Percentiles rank a stretch among this genome's conserved stretches.
Conservation (phyloP, 1,284 basidiomycete species). For the Leccinum griseonigrum region DNA sequence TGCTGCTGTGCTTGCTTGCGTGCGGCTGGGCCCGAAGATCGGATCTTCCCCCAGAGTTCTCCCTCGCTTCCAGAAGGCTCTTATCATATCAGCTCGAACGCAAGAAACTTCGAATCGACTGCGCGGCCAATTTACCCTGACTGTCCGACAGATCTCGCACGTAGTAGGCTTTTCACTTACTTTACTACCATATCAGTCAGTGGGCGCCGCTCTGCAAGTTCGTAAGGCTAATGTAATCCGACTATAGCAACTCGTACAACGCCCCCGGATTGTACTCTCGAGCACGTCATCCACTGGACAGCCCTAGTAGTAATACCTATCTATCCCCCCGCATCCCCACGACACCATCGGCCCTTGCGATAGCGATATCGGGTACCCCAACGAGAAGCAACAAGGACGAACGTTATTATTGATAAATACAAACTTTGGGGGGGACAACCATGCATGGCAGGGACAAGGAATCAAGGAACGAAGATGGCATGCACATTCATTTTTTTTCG, state of each 20-base stretch:
- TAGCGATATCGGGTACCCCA: background rate
- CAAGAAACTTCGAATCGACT: background rate
- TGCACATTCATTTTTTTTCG: background rate
- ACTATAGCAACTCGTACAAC: background rate
- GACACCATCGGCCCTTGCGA: slow-evolving; percentile 1
- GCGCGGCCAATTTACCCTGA: background rate
- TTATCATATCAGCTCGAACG: background rate
- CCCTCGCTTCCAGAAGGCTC: slow-evolving; percentile 1
- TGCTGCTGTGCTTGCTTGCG: background rate
- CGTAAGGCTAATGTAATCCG: background rate
- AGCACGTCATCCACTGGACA: background rate
- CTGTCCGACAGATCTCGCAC: slow-evolving; percentile 2
- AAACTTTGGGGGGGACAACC: background rate
- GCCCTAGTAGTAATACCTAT: background rate
- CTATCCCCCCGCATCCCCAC: background rate
- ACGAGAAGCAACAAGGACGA: background rate
- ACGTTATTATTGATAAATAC: background rate
- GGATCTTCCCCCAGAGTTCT: background rate
- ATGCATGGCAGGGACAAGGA: background rate
- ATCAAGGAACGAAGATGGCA: background rate
- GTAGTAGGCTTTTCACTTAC: background rate
- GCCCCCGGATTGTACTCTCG: background rate
- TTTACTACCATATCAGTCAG: background rate
- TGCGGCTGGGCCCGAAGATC: background rate
- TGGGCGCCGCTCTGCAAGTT: background rate